Evolutionary conservation across 169 alveolate species (phyloP), one percentile per base, ranked within the genome.

Genomic region (Plasmodium fragile): DNA sequence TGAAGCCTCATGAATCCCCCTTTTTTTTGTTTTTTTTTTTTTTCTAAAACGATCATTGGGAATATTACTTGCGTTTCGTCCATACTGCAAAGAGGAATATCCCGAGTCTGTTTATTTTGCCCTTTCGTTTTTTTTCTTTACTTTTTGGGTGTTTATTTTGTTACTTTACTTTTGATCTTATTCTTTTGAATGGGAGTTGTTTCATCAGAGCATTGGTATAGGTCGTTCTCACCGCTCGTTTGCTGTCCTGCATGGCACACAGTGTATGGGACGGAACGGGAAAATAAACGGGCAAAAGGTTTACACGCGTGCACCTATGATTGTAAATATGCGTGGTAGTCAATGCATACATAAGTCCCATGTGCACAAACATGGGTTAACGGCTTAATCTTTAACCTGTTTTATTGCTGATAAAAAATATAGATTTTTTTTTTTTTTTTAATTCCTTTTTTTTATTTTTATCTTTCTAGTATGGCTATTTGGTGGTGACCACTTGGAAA

Each of bases 11-110:
- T 78, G 41, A 30, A 30, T 34, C 25, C 53, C 25, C 49, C 41
- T 34, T 34, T 34, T 34, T 41, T 75, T 22, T 34, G 2, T 75
- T 25, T 75, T 78, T 41, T 43, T 78, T 78, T 30, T 78, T 43
- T 78, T 78, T 78, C 43, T 78, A 13, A 0, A 36, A 36, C 28
- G n/a, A 41, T 41, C 59, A 53, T 22, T 81, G 70, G 22, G 41
- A 53, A 28, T 22, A 52, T 81, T 81, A 81, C 89, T 53, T 81
- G 89, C 18, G 41, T 28, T 49, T 81, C 89, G 70, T 53, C 89
- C 89, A 81, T 81, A 11, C 16, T 81, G 69, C 39, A 43, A 81
- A 30, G 28, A 7, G n/a, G 36, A 39, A 65, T 22, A 25, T 65
- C 36, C 30, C 7, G 36, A 22, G 75, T 18, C 75, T 22, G 36